A percentile compares a stretch with the other conserved stretches of the same genome.
phyloP scores from a whole-genome alignment of 352 stramenopile genomes.

The Phytopythium oedochilum region DNA sequence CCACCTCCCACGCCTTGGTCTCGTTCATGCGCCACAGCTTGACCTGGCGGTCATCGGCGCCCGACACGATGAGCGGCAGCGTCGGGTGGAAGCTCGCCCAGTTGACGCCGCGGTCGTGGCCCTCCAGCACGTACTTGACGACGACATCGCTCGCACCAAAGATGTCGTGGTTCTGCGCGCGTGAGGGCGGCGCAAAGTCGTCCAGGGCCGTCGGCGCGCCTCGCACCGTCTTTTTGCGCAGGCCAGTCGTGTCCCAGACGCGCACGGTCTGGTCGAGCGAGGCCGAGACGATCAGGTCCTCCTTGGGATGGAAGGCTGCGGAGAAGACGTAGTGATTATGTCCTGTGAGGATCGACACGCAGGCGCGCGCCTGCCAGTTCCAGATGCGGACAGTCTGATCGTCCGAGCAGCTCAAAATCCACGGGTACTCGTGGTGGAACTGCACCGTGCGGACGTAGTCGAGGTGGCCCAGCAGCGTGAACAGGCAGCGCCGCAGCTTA shows the following conservation, averaged over 20 bases:
- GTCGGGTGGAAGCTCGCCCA: slow-evolving; percentile 99
- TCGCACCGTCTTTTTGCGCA: slow-evolving; percentile 98
- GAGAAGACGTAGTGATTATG: slow-evolving; percentile 99
- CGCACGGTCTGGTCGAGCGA: slow-evolving; percentile 98
- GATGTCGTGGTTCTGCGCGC: slow-evolving; percentile 80
- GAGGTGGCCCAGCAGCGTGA: slow-evolving; percentile 98
- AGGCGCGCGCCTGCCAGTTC: slow-evolving; percentile 99
- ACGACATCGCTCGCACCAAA: slow-evolving; percentile 99
- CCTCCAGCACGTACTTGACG: slow-evolving; percentile 99
- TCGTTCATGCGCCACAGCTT: slow-evolving; percentile 99
- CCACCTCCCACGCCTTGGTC: slow-evolving; percentile 99
- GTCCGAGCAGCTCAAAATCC: slow-evolving; percentile 97
- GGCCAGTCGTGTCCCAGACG: slow-evolving; percentile 99
- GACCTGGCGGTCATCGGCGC: slow-evolving; percentile 98
- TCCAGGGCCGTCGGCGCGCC: slow-evolving; percentile 82
- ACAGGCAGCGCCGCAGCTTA: slow-evolving; percentile 98
- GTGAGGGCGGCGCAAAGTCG: slow-evolving; percentile 31
- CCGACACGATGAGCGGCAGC: slow-evolving; percentile 97
- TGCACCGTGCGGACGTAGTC: slow-evolving; percentile 99
- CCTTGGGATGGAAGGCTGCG: slow-evolving; percentile 98
- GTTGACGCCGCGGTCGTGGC: slow-evolving; percentile 99
- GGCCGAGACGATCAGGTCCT: slow-evolving; percentile 99
- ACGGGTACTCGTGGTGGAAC: slow-evolving; percentile 99
- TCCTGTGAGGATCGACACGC: slow-evolving; percentile 98
- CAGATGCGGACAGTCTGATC: slow-evolving; percentile 99